Conservation (phyloP, 2,329 filamentous ascomycete genomes). For the Neoarthrinium moseri region DNA sequence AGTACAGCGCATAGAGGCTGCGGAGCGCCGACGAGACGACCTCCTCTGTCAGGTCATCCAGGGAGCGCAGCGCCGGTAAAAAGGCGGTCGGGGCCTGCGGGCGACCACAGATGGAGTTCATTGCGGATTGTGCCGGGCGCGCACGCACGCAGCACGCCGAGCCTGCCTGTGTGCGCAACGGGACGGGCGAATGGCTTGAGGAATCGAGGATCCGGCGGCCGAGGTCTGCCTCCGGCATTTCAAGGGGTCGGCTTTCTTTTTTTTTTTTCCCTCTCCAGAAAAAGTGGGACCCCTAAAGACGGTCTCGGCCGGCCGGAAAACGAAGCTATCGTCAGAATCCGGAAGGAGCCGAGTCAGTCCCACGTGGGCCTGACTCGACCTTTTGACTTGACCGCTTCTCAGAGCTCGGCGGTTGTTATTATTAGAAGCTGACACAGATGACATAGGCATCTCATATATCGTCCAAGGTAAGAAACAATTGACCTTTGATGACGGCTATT, state of each 20-base stretch:
- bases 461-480: too few species aligned
- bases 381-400: too few species aligned
- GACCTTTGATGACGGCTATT: too few species aligned
- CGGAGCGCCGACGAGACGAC: constrained; percentile 30
- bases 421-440: too few species aligned
- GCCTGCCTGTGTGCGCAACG: background rate
- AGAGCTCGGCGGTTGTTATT: too few species aligned
- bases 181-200: background rate
- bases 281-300: constrained; percentile 5
- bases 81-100: constrained; percentile 41
- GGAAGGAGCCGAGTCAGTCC: constrained; percentile 8
- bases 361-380: constrained; percentile 7
- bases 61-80: constrained; percentile 34
- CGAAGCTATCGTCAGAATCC: constrained; percentile 7
- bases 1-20: constrained; percentile 37
- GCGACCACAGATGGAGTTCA: constrained; percentile 11
- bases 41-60: constrained; percentile 25
- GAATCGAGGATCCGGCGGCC: background rate
- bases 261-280: background rate
- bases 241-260: background rate
- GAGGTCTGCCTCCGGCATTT: background rate
- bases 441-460: too few species aligned
- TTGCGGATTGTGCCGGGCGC: background rate
- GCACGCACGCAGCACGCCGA: background rate
- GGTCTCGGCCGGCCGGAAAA: constrained; percentile 7